Conservation (phyloP, 768 basidiomycete genomes). For the Leccinum truebloodii region DNA sequence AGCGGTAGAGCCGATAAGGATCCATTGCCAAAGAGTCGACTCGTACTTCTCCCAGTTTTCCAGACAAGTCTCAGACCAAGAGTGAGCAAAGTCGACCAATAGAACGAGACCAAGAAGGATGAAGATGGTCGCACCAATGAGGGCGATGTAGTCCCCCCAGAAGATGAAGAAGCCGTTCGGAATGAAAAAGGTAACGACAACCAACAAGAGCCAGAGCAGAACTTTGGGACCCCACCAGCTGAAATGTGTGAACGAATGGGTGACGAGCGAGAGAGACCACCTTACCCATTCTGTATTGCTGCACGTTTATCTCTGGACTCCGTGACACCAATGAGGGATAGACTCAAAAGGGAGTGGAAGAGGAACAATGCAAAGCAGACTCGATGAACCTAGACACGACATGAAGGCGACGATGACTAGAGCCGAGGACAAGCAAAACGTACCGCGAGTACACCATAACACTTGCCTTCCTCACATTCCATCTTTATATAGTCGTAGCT, state of each 20-base stretch:
- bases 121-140: slow-evolving; percentile 92
- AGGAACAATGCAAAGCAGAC: slow-evolving; percentile 94
- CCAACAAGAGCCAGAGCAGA: slow-evolving; percentile 81
- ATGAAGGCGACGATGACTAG: slow-evolving; percentile 7
- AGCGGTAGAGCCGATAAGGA: slow-evolving; percentile 91
- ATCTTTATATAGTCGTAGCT: slow-evolving; percentile 98
- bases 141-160: slow-evolving; percentile 91
- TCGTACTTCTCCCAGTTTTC: slow-evolving; percentile 91
- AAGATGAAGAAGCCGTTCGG: slow-evolving; percentile 98
- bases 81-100: slow-evolving; percentile 97
- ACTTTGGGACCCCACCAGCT: slow-evolving; percentile 99
- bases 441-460: slow-evolving; percentile 95
- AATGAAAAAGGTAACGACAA: slow-evolving; percentile 87
- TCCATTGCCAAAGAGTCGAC: slow-evolving; percentile 94
- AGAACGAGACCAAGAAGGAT: slow-evolving; percentile 97
- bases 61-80: slow-evolving; percentile 96
- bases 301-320: slow-evolving; percentile 93
- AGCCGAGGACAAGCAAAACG: slow-evolving; percentile 29
- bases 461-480: slow-evolving; percentile 90
- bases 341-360: slow-evolving; percentile 81
- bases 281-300: slow-evolving; percentile 94
- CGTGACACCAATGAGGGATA: slow-evolving; percentile 80
- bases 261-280: slow-evolving; percentile 3
- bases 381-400: slow-evolving; percentile 70
- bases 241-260: slow-evolving; percentile 17